phyloP scores from a whole-genome alignment of 2,329 filamentous ascomycete genomes.

The Raffaelea albimanens region DNA sequence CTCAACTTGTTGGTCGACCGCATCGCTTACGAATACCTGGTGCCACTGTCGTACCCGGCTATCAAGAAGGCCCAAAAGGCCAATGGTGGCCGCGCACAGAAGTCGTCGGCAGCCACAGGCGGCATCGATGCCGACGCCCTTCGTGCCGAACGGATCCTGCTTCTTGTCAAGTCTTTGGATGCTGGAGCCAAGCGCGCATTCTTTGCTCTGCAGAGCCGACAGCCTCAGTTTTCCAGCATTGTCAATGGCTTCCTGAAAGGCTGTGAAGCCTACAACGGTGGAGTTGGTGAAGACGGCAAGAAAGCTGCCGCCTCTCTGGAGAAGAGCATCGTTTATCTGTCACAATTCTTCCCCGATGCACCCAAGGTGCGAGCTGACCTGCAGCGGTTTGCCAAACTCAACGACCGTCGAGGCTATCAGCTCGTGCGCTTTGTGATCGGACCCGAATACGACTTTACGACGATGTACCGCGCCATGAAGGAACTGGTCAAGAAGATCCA shows the following conservation, averaged over 20 bases:
- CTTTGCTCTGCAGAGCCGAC: slow-evolving; percentile 73
- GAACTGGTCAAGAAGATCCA: slow-evolving; percentile 79
- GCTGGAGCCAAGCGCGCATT: slow-evolving; percentile 74
- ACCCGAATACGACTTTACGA: slow-evolving; percentile 83
- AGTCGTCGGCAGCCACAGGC: not conserved
- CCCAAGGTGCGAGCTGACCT: slow-evolving; percentile 65
- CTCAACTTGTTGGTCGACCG: slow-evolving; percentile 77
- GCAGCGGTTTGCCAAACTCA: slow-evolving; percentile 81
- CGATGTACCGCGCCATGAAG: slow-evolving; percentile 80
- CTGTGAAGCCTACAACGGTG: slow-evolving; percentile 88
- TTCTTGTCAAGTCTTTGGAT: slow-evolving; percentile 72
- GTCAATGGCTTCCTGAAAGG: slow-evolving; percentile 67
- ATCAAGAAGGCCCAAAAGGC: slow-evolving; percentile 54
- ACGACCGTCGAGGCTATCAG: slow-evolving; percentile 84
- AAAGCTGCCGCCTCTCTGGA: slow-evolving; percentile 62
- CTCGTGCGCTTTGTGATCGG: slow-evolving; percentile 79
- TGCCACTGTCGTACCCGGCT: slow-evolving; percentile 82
- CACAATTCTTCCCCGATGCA: slow-evolving; percentile 67
- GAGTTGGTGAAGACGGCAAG: slow-evolving; percentile 65
- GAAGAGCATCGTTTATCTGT: slow-evolving; percentile 63
- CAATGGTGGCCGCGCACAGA: slow-evolving; percentile 29
- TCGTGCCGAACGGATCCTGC: slow-evolving; percentile 72
- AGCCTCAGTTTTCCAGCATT: slow-evolving; percentile 63
- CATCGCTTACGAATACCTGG: slow-evolving; percentile 74
- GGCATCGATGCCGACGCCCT: slow-evolving; percentile 63